Conservation (phyloP, 2,329 filamentous ascomycete genomes). For the Hymenoscyphus fraxineus region DNA sequence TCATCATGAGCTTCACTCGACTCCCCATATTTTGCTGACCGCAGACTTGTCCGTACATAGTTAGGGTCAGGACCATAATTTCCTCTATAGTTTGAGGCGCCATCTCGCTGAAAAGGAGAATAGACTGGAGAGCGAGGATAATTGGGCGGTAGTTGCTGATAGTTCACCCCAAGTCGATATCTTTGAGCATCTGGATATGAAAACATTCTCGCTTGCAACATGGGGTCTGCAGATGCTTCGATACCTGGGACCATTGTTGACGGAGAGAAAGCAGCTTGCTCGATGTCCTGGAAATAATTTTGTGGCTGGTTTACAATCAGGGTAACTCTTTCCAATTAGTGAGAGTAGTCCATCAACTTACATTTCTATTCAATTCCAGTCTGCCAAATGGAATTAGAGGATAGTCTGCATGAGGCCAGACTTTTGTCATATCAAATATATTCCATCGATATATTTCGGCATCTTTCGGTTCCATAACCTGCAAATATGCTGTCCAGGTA, state of each 20-base stretch:
- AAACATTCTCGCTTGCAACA: constrained; percentile 53
- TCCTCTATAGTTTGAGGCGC: constrained; percentile 35
- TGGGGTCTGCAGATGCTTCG: constrained; percentile 57
- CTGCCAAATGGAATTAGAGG: constrained; percentile 47
- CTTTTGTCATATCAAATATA: constrained; percentile 55
- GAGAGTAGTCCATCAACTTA: constrained; percentile 18
- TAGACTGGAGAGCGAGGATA: constrained; percentile 21
- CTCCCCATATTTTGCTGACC: constrained; percentile 2
- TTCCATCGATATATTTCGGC: constrained; percentile 46
- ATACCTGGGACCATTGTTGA: constrained; percentile 61
- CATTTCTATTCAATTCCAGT: constrained; percentile 49
- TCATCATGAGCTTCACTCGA: constrained; percentile 28
- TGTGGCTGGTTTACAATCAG: constrained; percentile 36
- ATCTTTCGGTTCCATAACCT: constrained; percentile 51
- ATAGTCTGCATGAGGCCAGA: constrained; percentile 49
- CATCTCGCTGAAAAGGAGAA: constrained; percentile 41
- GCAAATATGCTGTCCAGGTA: constrained; percentile 50
- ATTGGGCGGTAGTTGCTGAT: constrained; percentile 41
- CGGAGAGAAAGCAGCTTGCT: constrained; percentile 65
- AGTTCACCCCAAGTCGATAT: constrained; percentile 56
- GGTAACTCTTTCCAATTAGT: background rate
- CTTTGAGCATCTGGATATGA: constrained; percentile 53
- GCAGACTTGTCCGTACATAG: constrained; percentile 33
- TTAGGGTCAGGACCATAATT: constrained; percentile 46
- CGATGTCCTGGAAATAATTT: constrained; percentile 68